Evolutionary conservation across 1,284 basidiomycete species (phyloP).

Genomic region (Leccinum colubrinum): DNA sequence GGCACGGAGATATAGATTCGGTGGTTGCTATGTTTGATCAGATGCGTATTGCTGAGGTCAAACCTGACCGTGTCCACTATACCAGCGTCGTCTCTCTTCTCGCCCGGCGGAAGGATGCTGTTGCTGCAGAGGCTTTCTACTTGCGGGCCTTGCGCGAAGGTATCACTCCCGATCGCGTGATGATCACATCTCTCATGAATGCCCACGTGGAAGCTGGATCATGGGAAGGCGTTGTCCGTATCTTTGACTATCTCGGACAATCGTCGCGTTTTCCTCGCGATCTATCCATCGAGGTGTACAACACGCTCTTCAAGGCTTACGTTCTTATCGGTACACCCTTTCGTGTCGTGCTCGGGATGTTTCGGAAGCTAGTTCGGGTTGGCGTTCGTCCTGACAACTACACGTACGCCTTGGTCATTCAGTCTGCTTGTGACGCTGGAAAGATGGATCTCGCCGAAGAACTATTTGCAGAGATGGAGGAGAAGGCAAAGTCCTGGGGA

Average conservation of each 20-base stretch:
- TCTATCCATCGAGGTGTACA: conserved; percentile 61
- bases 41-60: conserved; percentile 53
- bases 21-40: conserved; percentile 60
- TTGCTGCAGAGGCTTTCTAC: conserved; percentile 69
- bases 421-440: conserved; percentile 80
- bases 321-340: conserved; percentile 81
- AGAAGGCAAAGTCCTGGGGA: conserved; percentile 34
- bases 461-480: conserved; percentile 70
- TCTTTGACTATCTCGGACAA: conserved; percentile 67
- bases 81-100: conserved; percentile 72
- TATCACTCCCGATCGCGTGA: conserved; percentile 59
- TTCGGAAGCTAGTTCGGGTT: conserved; percentile 53
- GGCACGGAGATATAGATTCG: conserved; percentile 53
- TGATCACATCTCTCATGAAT: conserved; percentile 78
- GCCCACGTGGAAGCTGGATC: conserved; percentile 81
- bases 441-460: conserved; percentile 66
- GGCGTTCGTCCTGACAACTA: conserved; percentile 57
- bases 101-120: conserved; percentile 62
- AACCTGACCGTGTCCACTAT: conserved; percentile 59
- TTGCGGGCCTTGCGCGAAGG: conserved; percentile 61
- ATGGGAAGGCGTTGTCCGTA: conserved; percentile 73
- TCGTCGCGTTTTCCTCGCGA: conserved; percentile 37
- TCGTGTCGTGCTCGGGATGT: conserved; percentile 61
- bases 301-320: conserved; percentile 85
- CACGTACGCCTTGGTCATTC: conserved; percentile 79